These are phyloP conservation scores for Irpex sp. DNA, from an alignment of 1,284 basidiomycete species.

Conservation along the genomic window DNA sequence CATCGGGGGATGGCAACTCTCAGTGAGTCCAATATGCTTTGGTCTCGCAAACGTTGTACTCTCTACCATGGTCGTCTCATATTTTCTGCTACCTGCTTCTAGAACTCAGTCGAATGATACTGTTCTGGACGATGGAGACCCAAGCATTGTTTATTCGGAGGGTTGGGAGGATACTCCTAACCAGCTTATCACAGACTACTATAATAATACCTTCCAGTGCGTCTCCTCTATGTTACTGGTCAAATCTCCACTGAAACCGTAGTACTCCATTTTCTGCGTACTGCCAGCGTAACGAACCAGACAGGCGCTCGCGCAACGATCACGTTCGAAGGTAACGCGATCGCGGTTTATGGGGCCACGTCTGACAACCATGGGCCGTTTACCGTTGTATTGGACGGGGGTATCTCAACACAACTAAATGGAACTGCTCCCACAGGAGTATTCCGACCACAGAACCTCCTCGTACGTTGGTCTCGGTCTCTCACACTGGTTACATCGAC, in stretches of 20 bases:
- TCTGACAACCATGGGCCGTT: constrained; percentile 8
- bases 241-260: too few species aligned
- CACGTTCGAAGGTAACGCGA: constrained; percentile 7
- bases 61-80: not conserved
- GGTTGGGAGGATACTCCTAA: constrained; percentile 9
- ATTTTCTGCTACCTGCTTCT: not conserved
- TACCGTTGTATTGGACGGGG: constrained; percentile 6
- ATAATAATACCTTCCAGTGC: constrained; percentile 9
- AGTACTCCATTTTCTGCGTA: not conserved
- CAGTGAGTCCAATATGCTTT: not conserved
- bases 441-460: constrained; percentile 5
- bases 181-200: constrained; percentile 3
- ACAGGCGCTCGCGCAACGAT: constrained; percentile 1
- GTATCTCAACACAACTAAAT: not conserved
- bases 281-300: constrained; percentile 2
- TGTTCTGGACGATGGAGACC: not conserved
- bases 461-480: not conserved
- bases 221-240: not conserved
- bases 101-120: not conserved
- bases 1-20: constrained; percentile 8
- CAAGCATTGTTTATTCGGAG: not conserved
- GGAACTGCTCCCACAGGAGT: not conserved
- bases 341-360: constrained; percentile 9
- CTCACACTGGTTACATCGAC: too few species aligned
- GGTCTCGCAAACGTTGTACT: not conserved